A percentile compares a stretch with the other conserved stretches of the same genome.
Evolutionary conservation across 106 monocot species (phyloP).

Genomic region (Agapanthus africanus): DNA sequence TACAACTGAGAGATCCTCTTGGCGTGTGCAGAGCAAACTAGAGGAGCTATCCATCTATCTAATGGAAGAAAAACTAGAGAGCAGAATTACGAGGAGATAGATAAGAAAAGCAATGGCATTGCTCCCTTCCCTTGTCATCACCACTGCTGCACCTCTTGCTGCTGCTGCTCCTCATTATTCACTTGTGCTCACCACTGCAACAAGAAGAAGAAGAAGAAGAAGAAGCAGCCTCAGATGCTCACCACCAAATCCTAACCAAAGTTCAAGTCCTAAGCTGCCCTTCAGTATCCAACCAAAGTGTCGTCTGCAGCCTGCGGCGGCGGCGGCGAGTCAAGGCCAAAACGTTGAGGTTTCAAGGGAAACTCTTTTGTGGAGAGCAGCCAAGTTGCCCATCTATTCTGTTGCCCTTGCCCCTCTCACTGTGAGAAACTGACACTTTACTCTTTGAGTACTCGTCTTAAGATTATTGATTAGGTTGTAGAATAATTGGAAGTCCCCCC

Average conservation of each 20-base stretch:
- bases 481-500: too few relatives aligned
- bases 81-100: too few relatives aligned
- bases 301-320: background rate
- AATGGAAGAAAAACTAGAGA: too few relatives aligned
- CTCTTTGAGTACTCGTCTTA: too few relatives aligned
- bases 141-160: background rate
- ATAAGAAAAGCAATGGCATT: background rate
- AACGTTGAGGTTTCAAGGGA: constrained; percentile 32
- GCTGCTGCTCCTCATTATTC: background rate
- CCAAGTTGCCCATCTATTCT: constrained; percentile 90
- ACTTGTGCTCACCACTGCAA: background rate
- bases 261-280: background rate
- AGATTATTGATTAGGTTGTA: too few relatives aligned
- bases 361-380: constrained; percentile 84
- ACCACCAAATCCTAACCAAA: background rate
- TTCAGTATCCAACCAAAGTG: background rate
- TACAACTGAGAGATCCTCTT: too few relatives aligned
- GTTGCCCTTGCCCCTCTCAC: constrained; percentile 85
- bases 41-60: too few relatives aligned
- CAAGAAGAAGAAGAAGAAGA: too few relatives aligned
- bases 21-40: too few relatives aligned
- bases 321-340: background rate
- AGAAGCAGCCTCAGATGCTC: background rate
- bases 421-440: too few relatives aligned
- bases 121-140: too few relatives aligned